Conservation (phyloP, 768 basidiomycete genomes). For the Panus rudis region DNA sequence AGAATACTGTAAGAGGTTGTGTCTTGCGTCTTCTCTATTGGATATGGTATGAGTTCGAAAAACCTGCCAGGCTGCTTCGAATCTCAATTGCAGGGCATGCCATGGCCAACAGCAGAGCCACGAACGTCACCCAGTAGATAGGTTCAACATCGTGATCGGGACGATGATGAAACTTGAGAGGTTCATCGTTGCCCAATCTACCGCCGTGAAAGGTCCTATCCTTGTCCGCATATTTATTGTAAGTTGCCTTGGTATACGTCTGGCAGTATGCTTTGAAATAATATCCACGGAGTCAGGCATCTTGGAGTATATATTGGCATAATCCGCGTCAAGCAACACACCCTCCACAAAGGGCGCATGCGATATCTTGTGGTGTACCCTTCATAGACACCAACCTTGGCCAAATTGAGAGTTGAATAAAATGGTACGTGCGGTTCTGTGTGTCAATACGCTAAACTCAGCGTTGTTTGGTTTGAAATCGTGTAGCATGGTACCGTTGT, state of each 20-base stretch:
- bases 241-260: too few species aligned
- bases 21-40: too few species aligned
- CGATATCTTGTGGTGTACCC: constrained; percentile 6
- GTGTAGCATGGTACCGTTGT: background rate
- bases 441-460: background rate
- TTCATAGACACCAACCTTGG: background rate
- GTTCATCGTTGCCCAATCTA: too few species aligned
- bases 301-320: constrained; percentile 2
- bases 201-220: background rate
- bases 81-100: background rate
- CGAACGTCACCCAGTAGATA: constrained; percentile 8
- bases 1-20: background rate
- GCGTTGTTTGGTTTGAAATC: background rate
- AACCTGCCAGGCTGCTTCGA: background rate
- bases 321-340: background rate
- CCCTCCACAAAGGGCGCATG: background rate
- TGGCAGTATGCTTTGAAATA: constrained; percentile 6
- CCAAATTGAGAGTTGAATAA: background rate
- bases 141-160: constrained; percentile 11
- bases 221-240: constrained; percentile 6
- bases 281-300: background rate
- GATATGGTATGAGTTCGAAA: too few species aligned
- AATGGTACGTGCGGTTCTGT: background rate
- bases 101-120: background rate
- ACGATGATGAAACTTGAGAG: constrained; percentile 7